Base-by-base conservation (phyloP, 495 filamentous ascomycete genomes). In the Penicillium roqueforti region DNA sequence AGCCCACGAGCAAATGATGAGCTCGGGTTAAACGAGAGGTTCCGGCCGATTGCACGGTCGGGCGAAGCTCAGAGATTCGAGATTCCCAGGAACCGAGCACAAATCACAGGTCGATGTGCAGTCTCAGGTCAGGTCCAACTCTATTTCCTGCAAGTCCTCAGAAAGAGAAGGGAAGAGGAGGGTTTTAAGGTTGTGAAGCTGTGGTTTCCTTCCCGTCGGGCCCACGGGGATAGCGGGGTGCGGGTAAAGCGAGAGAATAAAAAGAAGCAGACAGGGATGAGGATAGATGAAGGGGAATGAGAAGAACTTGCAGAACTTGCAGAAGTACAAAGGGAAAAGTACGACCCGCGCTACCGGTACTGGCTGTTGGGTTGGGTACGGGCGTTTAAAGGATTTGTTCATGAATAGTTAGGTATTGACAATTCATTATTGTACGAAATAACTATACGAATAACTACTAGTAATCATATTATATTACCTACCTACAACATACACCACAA, bases 151-250 rank as follows among this genome's bases (percentile, higher is more conserved):
- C n/a, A n/a, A 23, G 22, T 36, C 4, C n/a, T n/a, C n/a, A n/a
- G 31, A 46, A 38, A 44, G 20, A 38, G 37, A 37, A 55, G 38
- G 22, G 11, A 3, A 16, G 20, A 37, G 34, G 28, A 31, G 16
- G 32, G 10, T 31, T 31, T 59, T 51, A 57, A 60, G 53, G 57
- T 58, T 51, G 52, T 40, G 51, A 43, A 56, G 47, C 54, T 45
- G 50, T 54, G 49, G 55, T 29, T 23, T 11, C 6, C 25, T 39
- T 23, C 43, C 49, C 29, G 50, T 29, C 14, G 45, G 51, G 50
- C 39, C 22, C 22, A 43, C 40, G 47, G 47, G 37, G n/a, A n/a
- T 34, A 39, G 53, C 22, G 39, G 53, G 10, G 20, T 19, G 32
- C 39, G 44, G 51, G 19, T 36, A 53, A 23, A 23, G 22, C 22